Conservation (phyloP, 805 yeast species). For the Candida alai region DNA sequence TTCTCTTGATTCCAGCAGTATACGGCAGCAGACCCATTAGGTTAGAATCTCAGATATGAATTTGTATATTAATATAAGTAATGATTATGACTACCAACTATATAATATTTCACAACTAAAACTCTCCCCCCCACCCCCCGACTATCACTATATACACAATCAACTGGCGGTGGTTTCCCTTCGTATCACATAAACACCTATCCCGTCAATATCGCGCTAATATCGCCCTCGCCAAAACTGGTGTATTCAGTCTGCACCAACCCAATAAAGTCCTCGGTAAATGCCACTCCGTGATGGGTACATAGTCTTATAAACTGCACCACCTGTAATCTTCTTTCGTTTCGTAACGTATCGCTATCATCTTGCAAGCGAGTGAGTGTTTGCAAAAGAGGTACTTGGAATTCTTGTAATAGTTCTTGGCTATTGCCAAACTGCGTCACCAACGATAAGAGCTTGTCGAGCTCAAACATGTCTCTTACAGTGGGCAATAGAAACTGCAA, state of each 20-base stretch:
- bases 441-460: constrained; percentile 24
- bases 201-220: too few species aligned
- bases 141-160: too few species aligned
- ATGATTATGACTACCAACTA: too few species aligned
- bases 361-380: constrained; percentile 16
- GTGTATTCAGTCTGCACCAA: not conserved
- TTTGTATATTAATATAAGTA: too few species aligned
- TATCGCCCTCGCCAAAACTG: not conserved
- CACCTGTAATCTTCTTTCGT: constrained; percentile 15
- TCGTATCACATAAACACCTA: too few species aligned
- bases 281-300: not conserved
- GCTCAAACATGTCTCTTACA: constrained; percentile 22
- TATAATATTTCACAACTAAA: too few species aligned
- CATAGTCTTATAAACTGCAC: constrained; percentile 17
- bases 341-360: constrained; percentile 6
- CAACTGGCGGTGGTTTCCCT: too few species aligned
- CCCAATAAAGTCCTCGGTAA: not conserved
- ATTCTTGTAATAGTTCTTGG: constrained; percentile 12
- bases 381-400: constrained; percentile 17
- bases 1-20: too few species aligned
- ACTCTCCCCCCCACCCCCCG: too few species aligned
- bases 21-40: too few species aligned
- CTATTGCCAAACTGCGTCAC: constrained; percentile 10
- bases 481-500: constrained; percentile 20
- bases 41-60: too few species aligned